Evolutionary conservation across 2,329 filamentous ascomycete genomes (phyloP), one percentile per base, ranked within the genome.

Genomic region (Thielaviopsis punctulata): DNA sequence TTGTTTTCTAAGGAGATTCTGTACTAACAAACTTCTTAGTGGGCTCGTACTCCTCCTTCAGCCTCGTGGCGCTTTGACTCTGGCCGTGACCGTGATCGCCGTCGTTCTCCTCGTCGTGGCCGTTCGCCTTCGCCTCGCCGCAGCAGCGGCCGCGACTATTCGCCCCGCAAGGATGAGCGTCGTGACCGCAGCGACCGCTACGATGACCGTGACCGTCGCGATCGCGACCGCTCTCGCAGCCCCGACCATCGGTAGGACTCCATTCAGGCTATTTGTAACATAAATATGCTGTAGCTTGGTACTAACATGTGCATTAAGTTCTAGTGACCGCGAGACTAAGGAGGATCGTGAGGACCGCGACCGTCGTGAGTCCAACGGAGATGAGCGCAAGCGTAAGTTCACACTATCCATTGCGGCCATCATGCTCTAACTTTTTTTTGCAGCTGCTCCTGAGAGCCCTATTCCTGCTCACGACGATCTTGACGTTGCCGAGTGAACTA

Each of bases 61-160:
- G 92, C 92, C 51, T 96, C 89, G 25, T 98, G 92, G 92, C 86
- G 92, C 57, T 98, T 98, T 65, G 92, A 95, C 68, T 88, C 87
- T 59, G 90, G 89, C 56, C 80, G 84, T 62, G 84, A 87, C 62
- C 84, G 80, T 58, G 79, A 83, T 56, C 77, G 79, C 55, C 73
- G 73, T 55, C 76, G 72, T 59, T 77, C 78, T 51, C 79, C 79
- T 60, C 79, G 79, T 58, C 79, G 80, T 56, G 75, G 79, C 57
- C 75, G 83, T 60, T 83, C 86, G 56, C 84, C 86, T 56, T 84
- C 84, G 53, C 85, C 82, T 57, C 86, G 87, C 57, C 82, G 87
- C 58, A 82, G 84, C 60, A 77, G 80, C 64, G 78, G 77, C 52
- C 80, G 84, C 58, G 85, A 92, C 60, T 87, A 86, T 65, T 93